These are phyloP conservation scores for Stereocaulon alpinum DNA, from an alignment of 495 filamentous ascomycete species.

Conservation along the genomic window DNA sequence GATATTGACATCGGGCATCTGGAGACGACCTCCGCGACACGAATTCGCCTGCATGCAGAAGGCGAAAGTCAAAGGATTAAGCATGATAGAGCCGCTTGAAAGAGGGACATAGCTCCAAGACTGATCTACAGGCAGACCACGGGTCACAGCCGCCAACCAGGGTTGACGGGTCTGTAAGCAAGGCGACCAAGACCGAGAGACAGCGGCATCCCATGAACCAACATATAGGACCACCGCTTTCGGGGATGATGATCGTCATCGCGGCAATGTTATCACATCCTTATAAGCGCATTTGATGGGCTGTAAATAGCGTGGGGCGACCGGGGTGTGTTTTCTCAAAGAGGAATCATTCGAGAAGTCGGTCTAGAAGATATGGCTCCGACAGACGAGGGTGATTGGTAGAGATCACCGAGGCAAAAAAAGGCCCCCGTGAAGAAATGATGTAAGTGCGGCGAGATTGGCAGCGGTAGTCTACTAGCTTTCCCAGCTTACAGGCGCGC, in stretches of 20 bases:
- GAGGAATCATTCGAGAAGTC: not conserved
- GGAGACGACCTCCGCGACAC: constrained; percentile 39
- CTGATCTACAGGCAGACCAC: not conserved
- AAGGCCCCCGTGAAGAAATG: not conserved
- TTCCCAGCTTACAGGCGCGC: constrained; percentile 7
- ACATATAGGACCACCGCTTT: not conserved
- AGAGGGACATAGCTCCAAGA: not conserved
- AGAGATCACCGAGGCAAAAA: not conserved
- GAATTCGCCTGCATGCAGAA: constrained; percentile 14
- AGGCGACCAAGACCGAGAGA: constrained; percentile 1
- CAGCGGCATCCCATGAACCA: not conserved
- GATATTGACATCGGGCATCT: constrained; percentile 46
- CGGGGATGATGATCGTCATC: not conserved
- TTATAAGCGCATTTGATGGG: constrained; percentile 1
- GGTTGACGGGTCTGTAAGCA: not conserved
- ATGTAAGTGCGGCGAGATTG: not conserved
- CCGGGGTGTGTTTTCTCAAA: not conserved
- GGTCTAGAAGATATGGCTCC: not conserved
- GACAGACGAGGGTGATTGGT: not conserved
- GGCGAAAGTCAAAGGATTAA: constrained; percentile 4
- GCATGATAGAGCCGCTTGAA: not conserved
- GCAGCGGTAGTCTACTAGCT: not conserved
- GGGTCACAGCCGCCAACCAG: constrained; percentile 3
- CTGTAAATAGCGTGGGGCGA: not conserved
- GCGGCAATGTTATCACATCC: constrained; percentile 1